Percentiles rank a stretch among this genome's conserved stretches.
Evolutionary conservation across 257 asterid species (phyloP).

Genomic region (Solanum chmielewskii): DNA sequence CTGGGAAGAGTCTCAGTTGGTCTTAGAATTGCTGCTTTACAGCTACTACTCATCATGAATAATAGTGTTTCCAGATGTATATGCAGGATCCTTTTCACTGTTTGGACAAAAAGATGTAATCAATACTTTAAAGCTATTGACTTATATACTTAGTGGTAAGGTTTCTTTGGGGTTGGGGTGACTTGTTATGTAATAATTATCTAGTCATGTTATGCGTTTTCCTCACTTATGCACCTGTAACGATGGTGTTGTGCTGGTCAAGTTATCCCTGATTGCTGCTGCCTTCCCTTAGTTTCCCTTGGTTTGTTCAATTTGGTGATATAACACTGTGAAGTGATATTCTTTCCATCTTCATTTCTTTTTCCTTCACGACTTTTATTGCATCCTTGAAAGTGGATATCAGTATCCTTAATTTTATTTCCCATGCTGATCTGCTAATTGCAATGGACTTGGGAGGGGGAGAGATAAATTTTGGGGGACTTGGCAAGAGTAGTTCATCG

Average conservation of each 20-base stretch:
- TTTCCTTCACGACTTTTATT: background rate
- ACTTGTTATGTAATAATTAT: background rate
- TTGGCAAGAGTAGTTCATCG: background rate
- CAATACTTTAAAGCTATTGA: background rate
- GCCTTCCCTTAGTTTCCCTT: background rate
- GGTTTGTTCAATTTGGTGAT: background rate
- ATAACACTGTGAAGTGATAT: background rate
- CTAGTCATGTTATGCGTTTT: background rate
- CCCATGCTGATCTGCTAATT: background rate
- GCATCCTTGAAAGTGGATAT: background rate
- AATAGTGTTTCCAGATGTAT: background rate
- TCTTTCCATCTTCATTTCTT: background rate
- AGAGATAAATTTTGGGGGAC: background rate
- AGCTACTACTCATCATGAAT: background rate
- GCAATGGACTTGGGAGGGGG: background rate
- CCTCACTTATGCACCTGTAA: background rate
- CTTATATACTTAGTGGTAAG: background rate
- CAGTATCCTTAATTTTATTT: background rate
- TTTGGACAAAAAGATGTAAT: background rate
- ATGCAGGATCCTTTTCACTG: background rate
- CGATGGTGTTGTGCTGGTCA: background rate
- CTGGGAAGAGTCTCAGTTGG: background rate
- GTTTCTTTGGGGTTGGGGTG: background rate
- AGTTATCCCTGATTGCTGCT: background rate
- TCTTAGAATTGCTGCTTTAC: background rate